phyloP scores from a whole-genome alignment of 2,329 filamentous ascomycete species.

The Fusarium brachygibbosum region DNA sequence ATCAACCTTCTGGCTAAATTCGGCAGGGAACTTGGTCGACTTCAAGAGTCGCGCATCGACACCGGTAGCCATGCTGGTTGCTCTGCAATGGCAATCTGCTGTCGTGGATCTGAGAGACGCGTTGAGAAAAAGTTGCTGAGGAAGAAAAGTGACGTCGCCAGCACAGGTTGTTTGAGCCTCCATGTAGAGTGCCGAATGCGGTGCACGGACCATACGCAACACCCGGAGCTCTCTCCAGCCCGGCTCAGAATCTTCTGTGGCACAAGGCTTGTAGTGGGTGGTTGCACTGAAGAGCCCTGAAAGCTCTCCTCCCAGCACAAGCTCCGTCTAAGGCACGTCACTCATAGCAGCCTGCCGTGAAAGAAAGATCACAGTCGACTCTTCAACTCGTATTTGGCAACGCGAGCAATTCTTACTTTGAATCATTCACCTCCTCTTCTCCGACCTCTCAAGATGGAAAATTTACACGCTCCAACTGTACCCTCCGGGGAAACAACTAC shows the following conservation, averaged over 20 bases:
- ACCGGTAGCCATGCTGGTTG: conserved; percentile 77
- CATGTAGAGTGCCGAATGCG: conserved; percentile 4
- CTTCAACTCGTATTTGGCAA: conserved; percentile 16
- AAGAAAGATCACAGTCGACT: background rate
- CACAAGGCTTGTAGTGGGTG: conserved; percentile 5
- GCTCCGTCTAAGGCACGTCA: conserved; percentile 38
- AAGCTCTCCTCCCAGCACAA: conserved; percentile 1
- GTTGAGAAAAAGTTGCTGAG: conserved; percentile 43
- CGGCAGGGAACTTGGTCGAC: conserved; percentile 91
- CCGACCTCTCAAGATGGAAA: conserved; percentile 60
- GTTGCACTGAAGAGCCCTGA: conserved; percentile 23
- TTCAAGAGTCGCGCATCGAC: conserved; percentile 91
- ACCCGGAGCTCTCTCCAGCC: background rate
- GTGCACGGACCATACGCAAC: conserved; percentile 33
- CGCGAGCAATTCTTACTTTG: background rate
- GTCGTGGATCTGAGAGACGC: conserved; percentile 22
- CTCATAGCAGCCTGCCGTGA: conserved; percentile 34
- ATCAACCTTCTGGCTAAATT: conserved; percentile 96
- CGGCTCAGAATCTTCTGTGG: background rate
- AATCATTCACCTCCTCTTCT: conserved; percentile 21
- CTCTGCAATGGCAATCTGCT: conserved; percentile 36
- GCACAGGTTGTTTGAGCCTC: conserved; percentile 18
- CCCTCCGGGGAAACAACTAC: conserved; percentile 81
- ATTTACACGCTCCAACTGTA: conserved; percentile 70
- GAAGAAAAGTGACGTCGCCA: conserved; percentile 52